Evolutionary conservation across 169 alveolate genomes (phyloP).

Genomic region (Cryptosporidium viatorum): DNA sequence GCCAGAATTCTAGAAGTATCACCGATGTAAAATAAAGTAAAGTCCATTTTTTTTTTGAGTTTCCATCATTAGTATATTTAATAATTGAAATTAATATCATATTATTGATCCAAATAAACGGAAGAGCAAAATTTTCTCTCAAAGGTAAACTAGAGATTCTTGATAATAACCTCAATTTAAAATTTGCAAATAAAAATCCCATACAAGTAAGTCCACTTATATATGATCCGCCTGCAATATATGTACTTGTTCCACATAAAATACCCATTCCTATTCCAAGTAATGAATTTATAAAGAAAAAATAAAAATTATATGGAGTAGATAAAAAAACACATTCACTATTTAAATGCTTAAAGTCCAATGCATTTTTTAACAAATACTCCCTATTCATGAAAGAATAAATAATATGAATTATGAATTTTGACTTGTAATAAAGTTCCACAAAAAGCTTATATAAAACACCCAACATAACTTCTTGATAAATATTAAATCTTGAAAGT

Average conservation of each 20-base stretch:
- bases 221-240: constrained; percentile 51
- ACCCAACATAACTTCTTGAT: constrained; percentile 76
- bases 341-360: not conserved
- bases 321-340: not conserved
- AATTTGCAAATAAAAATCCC: constrained; percentile 77
- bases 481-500: constrained; percentile 78
- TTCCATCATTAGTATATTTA: not conserved
- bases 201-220: constrained; percentile 74
- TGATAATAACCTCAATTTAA: constrained; percentile 63
- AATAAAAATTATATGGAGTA: constrained; percentile 77
- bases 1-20: constrained; percentile 52
- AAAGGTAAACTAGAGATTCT: constrained; percentile 77
- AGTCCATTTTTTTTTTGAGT: constrained; percentile 17
- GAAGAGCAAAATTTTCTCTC: constrained; percentile 80
- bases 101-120: constrained; percentile 78
- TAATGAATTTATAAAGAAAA: constrained; percentile 26
- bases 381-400: constrained; percentile 2
- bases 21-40: constrained; percentile 14
- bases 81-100: constrained; percentile 26
- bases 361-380: not conserved
- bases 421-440: not conserved
- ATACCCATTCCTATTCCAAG: constrained; percentile 74
- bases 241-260: constrained; percentile 51
- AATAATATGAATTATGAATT: not conserved
- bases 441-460: constrained; percentile 63